Conservation (phyloP, 441 rosid genomes). For the Populus hybrid region DNA sequence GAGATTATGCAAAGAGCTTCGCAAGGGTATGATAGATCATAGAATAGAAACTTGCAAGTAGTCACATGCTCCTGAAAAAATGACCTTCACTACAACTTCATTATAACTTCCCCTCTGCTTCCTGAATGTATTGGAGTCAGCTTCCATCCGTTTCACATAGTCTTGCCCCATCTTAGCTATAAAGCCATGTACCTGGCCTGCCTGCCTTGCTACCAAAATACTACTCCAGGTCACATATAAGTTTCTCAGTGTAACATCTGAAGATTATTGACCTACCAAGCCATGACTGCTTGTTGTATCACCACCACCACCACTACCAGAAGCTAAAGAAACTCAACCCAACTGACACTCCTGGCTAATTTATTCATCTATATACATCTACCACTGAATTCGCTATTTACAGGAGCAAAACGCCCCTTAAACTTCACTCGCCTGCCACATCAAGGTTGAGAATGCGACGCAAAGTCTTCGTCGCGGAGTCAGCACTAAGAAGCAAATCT, state of each 20-base stretch:
- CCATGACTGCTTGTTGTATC: conserved; percentile 17
- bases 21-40: not conserved
- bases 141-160: conserved; percentile 23
- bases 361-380: conserved; percentile 59
- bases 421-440: conserved; percentile 47
- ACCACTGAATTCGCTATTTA: conserved; percentile 45
- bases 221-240: not conserved
- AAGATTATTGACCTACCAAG: conserved; percentile 33
- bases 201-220: conserved; percentile 9
- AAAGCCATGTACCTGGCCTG: not conserved
- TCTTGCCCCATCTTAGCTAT: conserved; percentile 17
- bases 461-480: conserved; percentile 78
- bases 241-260: conserved; percentile 9
- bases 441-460: conserved; percentile 96
- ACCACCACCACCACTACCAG: conserved; percentile 21
- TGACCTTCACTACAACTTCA: not conserved
- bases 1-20: conserved; percentile 8
- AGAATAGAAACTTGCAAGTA: conserved; percentile 11
- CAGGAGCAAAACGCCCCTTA: conserved; percentile 40
- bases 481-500: conserved; percentile 52
- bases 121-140: conserved; percentile 11
- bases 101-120: conserved; percentile 18
- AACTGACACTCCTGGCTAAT: conserved; percentile 25
- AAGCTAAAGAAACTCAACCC: conserved; percentile 21
- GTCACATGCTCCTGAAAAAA: conserved; percentile 14